Evolutionary conservation across 768 basidiomycete species (phyloP), one percentile per base, ranked within the genome.

Genomic region (Exidia glandulosa): DNA sequence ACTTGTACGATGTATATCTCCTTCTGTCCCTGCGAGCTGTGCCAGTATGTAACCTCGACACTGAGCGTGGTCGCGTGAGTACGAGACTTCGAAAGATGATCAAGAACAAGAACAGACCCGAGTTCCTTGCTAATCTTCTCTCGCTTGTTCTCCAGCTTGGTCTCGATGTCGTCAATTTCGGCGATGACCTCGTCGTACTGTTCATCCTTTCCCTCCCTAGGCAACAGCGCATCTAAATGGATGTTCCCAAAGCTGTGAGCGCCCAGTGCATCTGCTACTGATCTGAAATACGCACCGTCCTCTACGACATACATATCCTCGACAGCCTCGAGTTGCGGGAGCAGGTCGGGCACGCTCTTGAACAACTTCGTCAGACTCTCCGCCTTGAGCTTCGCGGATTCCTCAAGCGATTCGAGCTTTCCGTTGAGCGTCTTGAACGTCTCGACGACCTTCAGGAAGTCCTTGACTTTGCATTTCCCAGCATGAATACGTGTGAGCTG

Each of bases 1-100:
- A 85, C 86, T 74, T 94, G 88, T 19, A 97, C 77, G 7, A 94
- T 81, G 70, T 92, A 95, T 33, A 96, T 94, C 69, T 97, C 94
- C 78, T 95, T 95, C 57, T 85, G 90, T 4, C 94, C 94, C 56
- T 78, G 76, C 2, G 83, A 81, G 63, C 90, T 93, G 65, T 96
- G 84, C 85, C 86, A 86, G 73, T 79, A 88, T 32, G 70, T 72
- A 60, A 86, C 64, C 31, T 78, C 72, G 63, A 68, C 66, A 29
- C 85, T 84, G 71, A 67, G 41, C 25, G 62, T 57, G 34, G 9
- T 47, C 33, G 45, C 25, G 50, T 30, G 63, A 37, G 61, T 41
- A 31, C 3, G 56, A 2, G 12, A 50, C n/a, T n/a, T n/a, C n/a
- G n/a, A n/a, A n/a, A n/a, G n/a, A n/a, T n/a, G n/a, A n/a, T n/a